Evolutionary conservation across 2,329 filamentous ascomycete species (phyloP), one percentile per base, ranked within the genome.

Genomic region (Plenodomus biglobosus): DNA sequence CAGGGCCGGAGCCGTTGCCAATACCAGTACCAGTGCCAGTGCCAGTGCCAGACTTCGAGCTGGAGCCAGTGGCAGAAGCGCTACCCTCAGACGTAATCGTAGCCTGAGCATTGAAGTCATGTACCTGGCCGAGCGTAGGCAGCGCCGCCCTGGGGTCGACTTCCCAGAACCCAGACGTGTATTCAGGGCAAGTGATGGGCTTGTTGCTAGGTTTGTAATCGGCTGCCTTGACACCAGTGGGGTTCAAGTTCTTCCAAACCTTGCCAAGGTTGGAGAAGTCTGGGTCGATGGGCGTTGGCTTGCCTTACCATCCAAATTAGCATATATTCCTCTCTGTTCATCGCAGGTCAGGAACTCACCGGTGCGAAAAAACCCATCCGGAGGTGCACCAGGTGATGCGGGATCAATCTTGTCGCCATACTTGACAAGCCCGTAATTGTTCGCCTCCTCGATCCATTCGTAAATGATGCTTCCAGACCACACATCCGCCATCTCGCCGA

Each of bases 371-470:
- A 80, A 91, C 27, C 88, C 87, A 59, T 84, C 88, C 13, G 80
- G 76, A n/a, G 80, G 81, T 1, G 78, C 64, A 38, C 53, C 56
- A 2, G 70, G 61, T 17, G 62, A 60, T 1, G 78, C 71, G 18
- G 78, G 73, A 30, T 77, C 78, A 10, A 78, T 79, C n/a, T 76
- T 72, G 3, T 81, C 75, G 1, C 87, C 88, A 67, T 95, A 95
- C 17, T 80, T 85, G 60, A 95, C 81, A 30, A 95, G 78, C 34
- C 90, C 90, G 70, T 95, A 95, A 63, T 89, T 73, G 71, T 95
- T 95, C 42, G 81, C 77, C 72, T 95, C 90, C 67, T 92, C 76
- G 54, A 95, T 90, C 90, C 90, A 95, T 69, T 95, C 90, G 73
- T 95, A 95, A 57, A 95, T 79, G 54, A 95, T 91, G 44, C 88